Percentiles rank a stretch among this genome's conserved stretches.
phyloP scores from a whole-genome alignment of 2,329 filamentous ascomycete genomes.

The Pleoardoris graminearum region DNA sequence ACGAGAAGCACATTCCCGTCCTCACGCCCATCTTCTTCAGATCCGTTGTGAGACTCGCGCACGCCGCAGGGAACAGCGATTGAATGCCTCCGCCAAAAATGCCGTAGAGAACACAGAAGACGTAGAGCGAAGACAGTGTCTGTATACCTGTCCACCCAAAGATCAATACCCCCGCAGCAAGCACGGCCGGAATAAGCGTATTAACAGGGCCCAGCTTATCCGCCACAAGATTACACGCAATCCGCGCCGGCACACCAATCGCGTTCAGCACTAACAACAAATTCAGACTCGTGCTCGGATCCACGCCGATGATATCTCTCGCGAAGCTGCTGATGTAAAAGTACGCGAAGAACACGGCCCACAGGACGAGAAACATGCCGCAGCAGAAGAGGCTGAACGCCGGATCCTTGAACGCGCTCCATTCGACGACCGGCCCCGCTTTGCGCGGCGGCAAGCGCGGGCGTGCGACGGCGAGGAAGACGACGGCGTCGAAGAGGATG shows the following conservation, averaged over 20 bases:
- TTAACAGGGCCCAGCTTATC: constrained; percentile 50
- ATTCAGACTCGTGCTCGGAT: constrained; percentile 25
- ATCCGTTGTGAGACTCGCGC: constrained; percentile 50
- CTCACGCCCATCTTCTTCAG: constrained; percentile 49
- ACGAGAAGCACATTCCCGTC: constrained; percentile 48
- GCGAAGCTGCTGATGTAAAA: constrained; percentile 47
- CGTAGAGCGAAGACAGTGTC: constrained; percentile 44
- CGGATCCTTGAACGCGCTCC: constrained; percentile 41
- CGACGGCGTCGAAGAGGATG: constrained; percentile 21
- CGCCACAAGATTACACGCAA: constrained; percentile 53
- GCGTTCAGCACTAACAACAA: constrained; percentile 54
- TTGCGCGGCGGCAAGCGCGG: constrained; percentile 40
- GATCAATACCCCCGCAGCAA: constrained; percentile 38
- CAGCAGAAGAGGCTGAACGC: constrained; percentile 37
- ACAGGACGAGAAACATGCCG: constrained; percentile 32
- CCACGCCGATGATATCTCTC: constrained; percentile 42
- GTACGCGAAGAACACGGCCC: constrained; percentile 45
- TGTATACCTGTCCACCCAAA: constrained; percentile 51
- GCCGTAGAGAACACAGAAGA: constrained; percentile 52
- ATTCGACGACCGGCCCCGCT: constrained; percentile 44
- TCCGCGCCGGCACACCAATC: constrained; percentile 54
- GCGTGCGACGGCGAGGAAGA: constrained; percentile 5
- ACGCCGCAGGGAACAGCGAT: constrained; percentile 49
- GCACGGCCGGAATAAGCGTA: constrained; percentile 40
- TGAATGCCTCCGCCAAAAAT: constrained; percentile 54